Evolutionary conservation across 176 grass and related monocot genomes (phyloP), one percentile per base, ranked within the genome.

Genomic region (Metroxylon sagu): DNA sequence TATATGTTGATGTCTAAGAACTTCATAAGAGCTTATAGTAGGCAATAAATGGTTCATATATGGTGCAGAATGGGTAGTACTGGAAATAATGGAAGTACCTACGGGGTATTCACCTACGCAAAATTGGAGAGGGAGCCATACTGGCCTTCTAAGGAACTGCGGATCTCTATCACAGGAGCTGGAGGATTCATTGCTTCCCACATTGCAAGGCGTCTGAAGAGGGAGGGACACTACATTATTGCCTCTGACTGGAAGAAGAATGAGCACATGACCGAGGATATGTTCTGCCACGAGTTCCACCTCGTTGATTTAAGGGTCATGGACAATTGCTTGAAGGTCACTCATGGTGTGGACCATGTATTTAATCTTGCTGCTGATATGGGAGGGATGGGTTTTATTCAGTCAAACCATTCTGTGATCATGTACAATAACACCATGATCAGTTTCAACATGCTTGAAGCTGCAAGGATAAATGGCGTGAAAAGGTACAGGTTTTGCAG

Each of bases 291-390:
- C 53, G 64, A 66, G 27, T 66, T 66, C 64, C 50, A 66, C 29
- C 64, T 66, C 18, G 64, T 66, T 53, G 64, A 66, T 66, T 26
- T 66, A 25, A 66, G 64, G 50, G 64, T 66, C 25, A 66, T 66
- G 64, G 64, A 66, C 26, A 66, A 66, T 66, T 66, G 64, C 50
- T 29, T 66, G 49, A 66, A 66, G 50, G 64, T 66, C 25, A 66
- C 64, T 29, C 6, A 14, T 29, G 64, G 64, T n/a, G 64, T 17
- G 19, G 50, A 66, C 64, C 49, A 66, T 29, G 64, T 66, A 26
- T 66, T 66, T 53, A 66, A 66, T 26, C 64, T 66, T 66, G 64
- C 64, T 53, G 64, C 64, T 18, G 64, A 66, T 66, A 66, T 66
- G 64, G 64, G 64, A 53, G 64, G 64, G 19, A 66, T 66, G 64